Percentiles rank a stretch among this genome's conserved stretches.
Conservation (phyloP, 306 rosid species). For the Castanea crenata region DNA sequence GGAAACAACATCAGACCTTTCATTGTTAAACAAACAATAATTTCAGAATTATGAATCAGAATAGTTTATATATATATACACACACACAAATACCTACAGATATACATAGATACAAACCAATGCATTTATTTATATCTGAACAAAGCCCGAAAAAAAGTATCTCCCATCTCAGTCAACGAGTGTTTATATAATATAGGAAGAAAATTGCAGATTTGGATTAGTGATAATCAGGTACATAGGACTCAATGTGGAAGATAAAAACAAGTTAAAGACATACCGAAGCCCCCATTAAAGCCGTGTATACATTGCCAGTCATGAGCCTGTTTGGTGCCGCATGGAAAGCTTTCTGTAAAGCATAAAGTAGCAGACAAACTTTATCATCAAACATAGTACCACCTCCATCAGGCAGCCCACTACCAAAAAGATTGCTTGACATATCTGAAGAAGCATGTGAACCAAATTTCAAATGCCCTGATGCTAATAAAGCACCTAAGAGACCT, state of each 20-base stretch:
- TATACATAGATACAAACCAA: background rate
- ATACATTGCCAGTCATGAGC: slow-evolving; percentile 79
- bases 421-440: slow-evolving; percentile 58
- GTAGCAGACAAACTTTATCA: slow-evolving; percentile 87
- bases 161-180: background rate
- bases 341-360: slow-evolving; percentile 90
- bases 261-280: slow-evolving; percentile 64
- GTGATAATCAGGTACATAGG: background rate
- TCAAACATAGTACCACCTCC: slow-evolving; percentile 88
- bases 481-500: slow-evolving; percentile 79
- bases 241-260: background rate
- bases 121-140: background rate
- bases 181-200: background rate
- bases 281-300: slow-evolving; percentile 81
- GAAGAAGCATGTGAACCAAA: slow-evolving; percentile 48
- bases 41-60: background rate
- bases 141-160: background rate
- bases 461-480: slow-evolving; percentile 80
- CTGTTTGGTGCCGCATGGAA: slow-evolving; percentile 90
- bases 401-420: slow-evolving; percentile 69
- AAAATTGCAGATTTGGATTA: background rate
- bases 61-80: background rate
- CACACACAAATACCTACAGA: no score
- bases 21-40: background rate
- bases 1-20: background rate